Evolutionary conservation across 441 rosid species (phyloP).

Genomic region (Capsella rubella): DNA sequence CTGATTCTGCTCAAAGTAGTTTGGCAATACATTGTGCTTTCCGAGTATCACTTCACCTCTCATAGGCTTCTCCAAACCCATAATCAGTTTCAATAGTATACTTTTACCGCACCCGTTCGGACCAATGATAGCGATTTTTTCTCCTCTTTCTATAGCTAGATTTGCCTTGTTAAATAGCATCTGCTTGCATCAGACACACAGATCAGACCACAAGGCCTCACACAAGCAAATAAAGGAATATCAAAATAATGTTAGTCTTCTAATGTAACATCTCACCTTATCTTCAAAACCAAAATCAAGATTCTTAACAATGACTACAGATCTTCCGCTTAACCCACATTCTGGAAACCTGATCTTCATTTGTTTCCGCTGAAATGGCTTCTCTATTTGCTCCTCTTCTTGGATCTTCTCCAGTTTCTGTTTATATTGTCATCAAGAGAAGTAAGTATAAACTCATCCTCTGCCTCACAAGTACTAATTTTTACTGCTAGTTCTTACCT

Average conservation of each 20-base stretch:
- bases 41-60: slow-evolving; percentile 80
- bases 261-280: slow-evolving; percentile 54
- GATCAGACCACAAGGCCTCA: slow-evolving; percentile 25
- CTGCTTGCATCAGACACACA: slow-evolving; percentile 47
- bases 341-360: slow-evolving; percentile 96
- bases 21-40: slow-evolving; percentile 92
- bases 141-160: slow-evolving; percentile 75
- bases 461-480: slow-evolving; percentile 46
- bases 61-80: slow-evolving; percentile 73
- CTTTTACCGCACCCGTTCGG: slow-evolving; percentile 98
- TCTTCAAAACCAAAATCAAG: slow-evolving; percentile 75
- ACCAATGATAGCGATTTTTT: slow-evolving; percentile 84
- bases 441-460: slow-evolving; percentile 63
- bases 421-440: slow-evolving; percentile 43
- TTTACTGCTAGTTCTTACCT: slow-evolving; percentile 50
- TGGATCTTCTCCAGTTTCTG: slow-evolving; percentile 87
- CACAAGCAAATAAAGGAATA: slow-evolving; percentile 1
- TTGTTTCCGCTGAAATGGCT: slow-evolving; percentile 88
- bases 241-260: background rate
- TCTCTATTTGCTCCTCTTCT: slow-evolving; percentile 83
- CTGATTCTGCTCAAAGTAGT: slow-evolving; percentile 99
- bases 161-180: slow-evolving; percentile 65
- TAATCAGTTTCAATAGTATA: slow-evolving; percentile 82
- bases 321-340: slow-evolving; percentile 89
- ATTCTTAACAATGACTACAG: slow-evolving; percentile 65